Conservation (phyloP, 371 early-diverging fungal genomes). For the Apophysomyces elegans region DNA sequence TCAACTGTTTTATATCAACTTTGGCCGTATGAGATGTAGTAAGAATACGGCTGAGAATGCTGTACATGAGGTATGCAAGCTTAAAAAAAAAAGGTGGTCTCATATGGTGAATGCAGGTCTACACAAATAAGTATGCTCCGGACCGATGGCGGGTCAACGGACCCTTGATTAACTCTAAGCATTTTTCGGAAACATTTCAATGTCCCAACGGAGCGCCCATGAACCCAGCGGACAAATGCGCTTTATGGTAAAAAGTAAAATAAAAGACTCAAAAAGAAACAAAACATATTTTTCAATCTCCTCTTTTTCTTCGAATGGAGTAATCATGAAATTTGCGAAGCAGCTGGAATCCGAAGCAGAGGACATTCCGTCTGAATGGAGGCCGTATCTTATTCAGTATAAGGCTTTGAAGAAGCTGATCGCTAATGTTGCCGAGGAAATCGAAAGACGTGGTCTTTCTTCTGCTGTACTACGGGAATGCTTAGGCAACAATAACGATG, state of each 20-base stretch:
- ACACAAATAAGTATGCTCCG: constrained; percentile 61
- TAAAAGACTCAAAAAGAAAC: constrained; percentile 7
- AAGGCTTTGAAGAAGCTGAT: constrained; percentile 68
- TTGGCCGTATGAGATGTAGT: constrained; percentile 61
- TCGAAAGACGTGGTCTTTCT: constrained; percentile 61
- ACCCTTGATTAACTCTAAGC: constrained; percentile 62
- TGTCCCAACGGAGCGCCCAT: constrained; percentile 60
- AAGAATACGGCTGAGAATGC: constrained; percentile 48
- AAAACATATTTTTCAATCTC: not conserved
- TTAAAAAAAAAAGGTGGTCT: not conserved
- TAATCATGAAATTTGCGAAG: constrained; percentile 83
- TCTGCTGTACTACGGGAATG: constrained; percentile 54
- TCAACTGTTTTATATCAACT: constrained; percentile 64
- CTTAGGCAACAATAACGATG: constrained; percentile 36
- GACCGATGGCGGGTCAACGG: constrained; percentile 69
- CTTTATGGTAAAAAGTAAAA: constrained; percentile 50
- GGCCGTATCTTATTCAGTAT: constrained; percentile 68
- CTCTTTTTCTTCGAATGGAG: constrained; percentile 40
- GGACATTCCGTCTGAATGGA: constrained; percentile 70
- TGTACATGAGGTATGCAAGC: constrained; percentile 44
- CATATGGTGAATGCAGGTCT: constrained; percentile 29
- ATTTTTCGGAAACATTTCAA: constrained; percentile 68
- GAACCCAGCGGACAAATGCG: constrained; percentile 63
- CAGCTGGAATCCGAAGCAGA: constrained; percentile 67
- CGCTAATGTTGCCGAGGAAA: constrained; percentile 67